Conservation (phyloP, 176 grass and related monocot genomes). For the Tuctoria greenei region DNA sequence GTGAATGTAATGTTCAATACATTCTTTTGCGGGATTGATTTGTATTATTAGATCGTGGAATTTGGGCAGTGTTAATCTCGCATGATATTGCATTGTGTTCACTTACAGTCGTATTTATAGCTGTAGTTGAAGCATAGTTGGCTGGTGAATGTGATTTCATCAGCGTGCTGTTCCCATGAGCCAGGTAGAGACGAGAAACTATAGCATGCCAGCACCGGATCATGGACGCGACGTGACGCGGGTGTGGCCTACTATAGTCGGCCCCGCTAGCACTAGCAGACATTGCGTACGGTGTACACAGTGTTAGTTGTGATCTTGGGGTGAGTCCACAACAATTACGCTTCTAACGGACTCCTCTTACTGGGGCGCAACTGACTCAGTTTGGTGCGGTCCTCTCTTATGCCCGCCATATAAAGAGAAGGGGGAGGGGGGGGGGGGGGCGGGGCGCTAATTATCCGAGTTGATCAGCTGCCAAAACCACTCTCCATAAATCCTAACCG, state of each 20-base stretch:
- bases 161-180: not conserved
- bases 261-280: not conserved
- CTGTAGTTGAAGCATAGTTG: not conserved
- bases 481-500: too few species aligned
- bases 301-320: too few species aligned
- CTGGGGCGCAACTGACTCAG: too few species aligned
- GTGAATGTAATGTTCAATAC: slow-evolving; percentile 26
- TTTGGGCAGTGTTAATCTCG: not conserved
- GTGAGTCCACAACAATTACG: too few species aligned
- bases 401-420: too few species aligned
- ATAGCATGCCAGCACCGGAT: not conserved
- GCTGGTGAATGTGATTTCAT: not conserved
- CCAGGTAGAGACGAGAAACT: not conserved
- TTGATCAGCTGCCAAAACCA: too few species aligned
- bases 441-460: too few species aligned
- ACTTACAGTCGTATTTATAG: not conserved
- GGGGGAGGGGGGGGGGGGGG: too few species aligned
- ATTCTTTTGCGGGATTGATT: slow-evolving; percentile 4
- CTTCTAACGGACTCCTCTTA: too few species aligned
- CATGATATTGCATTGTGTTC: not conserved
- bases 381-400: too few species aligned
- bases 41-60: slow-evolving; percentile 18
- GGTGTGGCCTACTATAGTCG: not conserved
- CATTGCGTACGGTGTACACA: too few species aligned
- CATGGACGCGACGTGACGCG: not conserved